Conservation (phyloP, 768 basidiomycete genomes). For the Phanerochaete sordida region DNA sequence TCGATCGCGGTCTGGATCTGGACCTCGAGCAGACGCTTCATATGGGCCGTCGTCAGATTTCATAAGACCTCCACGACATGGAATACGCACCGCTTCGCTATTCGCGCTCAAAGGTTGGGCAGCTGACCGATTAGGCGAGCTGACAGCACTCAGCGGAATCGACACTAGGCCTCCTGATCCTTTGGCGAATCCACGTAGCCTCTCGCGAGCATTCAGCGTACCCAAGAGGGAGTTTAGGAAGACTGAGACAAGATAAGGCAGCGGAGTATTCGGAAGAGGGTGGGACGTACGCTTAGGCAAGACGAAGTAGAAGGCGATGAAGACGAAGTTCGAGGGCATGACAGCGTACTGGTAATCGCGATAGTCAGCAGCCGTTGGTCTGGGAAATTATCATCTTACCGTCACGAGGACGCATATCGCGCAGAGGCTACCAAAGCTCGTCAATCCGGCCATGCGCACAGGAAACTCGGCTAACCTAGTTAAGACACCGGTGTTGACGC, state of each 20-base stretch:
- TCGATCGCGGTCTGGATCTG: slow-evolving; percentile 9
- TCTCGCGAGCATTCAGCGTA: slow-evolving; percentile 15
- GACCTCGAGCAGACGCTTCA: background rate
- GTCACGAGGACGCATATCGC: slow-evolving; percentile 2
- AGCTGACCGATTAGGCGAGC: background rate
- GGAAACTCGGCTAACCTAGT: slow-evolving; percentile 7
- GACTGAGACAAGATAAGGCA: background rate
- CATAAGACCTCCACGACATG: background rate
- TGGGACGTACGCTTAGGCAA: slow-evolving; percentile 11
- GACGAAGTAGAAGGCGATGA: slow-evolving; percentile 13
- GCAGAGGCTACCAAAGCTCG: slow-evolving; percentile 2
- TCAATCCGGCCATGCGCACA: background rate
- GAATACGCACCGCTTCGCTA: background rate
- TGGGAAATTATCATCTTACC: background rate
- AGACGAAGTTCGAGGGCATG: slow-evolving; percentile 17
- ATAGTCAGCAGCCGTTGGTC: background rate
- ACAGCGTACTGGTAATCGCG: slow-evolving; percentile 6
- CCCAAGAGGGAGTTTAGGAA: slow-evolving; percentile 7
- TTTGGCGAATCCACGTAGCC: slow-evolving; percentile 4
- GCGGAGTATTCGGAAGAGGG: background rate
- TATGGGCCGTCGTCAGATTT: background rate
- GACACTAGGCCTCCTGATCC: background rate
- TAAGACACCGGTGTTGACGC: slow-evolving; percentile 15
- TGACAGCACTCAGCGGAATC: slow-evolving; percentile 3
- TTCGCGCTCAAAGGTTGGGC: background rate